A percentile compares a stretch with the other conserved stretches of the same genome.
Conservation (phyloP, 2,329 filamentous ascomycete species). For the Colletotrichum agaves region DNA sequence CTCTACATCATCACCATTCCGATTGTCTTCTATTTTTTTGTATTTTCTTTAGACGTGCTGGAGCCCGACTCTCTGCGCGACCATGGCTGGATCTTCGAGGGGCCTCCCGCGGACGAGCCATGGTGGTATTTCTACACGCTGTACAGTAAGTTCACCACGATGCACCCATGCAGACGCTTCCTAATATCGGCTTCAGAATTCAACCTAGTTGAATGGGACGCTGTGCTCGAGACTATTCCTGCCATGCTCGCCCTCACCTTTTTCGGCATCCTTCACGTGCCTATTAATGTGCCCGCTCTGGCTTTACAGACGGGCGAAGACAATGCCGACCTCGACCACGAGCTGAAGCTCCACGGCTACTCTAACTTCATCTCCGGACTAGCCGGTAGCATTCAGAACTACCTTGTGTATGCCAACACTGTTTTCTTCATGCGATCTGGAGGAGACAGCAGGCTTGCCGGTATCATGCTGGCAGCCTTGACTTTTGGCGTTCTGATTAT, state of each 20-base stretch:
- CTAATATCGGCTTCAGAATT: conserved; percentile 69
- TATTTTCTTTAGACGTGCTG: conserved; percentile 74
- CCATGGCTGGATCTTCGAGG: conserved; percentile 90
- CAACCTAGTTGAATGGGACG: conserved; percentile 82
- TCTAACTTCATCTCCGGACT: conserved; percentile 92
- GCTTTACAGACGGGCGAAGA: conserved; percentile 93
- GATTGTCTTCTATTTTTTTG: conserved; percentile 80
- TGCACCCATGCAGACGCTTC: conserved; percentile 12
- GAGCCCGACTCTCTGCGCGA: conserved; percentile 74
- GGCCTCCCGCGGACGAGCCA: conserved; percentile 84
- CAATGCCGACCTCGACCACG: conserved; percentile 88
- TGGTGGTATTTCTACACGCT: conserved; percentile 99
- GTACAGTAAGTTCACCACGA: conserved; percentile 73
- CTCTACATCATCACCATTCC: conserved; percentile 86
- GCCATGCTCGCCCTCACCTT: conserved; percentile 98
- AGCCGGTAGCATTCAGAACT: conserved; percentile 92
- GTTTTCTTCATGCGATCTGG: conserved; percentile 96
- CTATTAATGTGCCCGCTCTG: conserved; percentile 95
- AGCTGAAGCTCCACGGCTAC: conserved; percentile 90
- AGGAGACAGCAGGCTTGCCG: conserved; percentile 86
- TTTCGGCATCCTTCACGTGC: conserved; percentile 96
- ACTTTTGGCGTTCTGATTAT: conserved; percentile 86
- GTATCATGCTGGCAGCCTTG: conserved; percentile 81
- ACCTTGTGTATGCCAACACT: conserved; percentile 97
- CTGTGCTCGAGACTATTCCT: conserved; percentile 84